Evolutionary conservation across 345 rosid species (phyloP).

Genomic region (Pistacia atlantica): DNA sequence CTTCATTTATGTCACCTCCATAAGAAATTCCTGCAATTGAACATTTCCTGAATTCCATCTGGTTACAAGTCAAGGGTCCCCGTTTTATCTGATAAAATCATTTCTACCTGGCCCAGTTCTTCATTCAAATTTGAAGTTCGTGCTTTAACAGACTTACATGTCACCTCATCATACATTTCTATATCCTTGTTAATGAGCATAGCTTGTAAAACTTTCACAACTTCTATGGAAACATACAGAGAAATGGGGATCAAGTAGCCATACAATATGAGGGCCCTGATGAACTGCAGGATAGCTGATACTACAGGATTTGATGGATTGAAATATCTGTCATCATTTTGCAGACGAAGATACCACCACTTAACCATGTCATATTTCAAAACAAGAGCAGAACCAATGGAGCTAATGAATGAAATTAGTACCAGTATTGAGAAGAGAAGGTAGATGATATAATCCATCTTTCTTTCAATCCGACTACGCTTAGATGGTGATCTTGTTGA

Average conservation of each 20-base stretch:
- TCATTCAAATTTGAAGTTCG: constrained; percentile 77
- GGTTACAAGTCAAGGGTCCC: constrained; percentile 85
- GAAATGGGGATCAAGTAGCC: constrained; percentile 88
- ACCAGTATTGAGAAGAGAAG: constrained; percentile 58
- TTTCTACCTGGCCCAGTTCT: constrained; percentile 84
- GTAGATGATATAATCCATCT: constrained; percentile 71
- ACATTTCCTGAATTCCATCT: constrained; percentile 82
- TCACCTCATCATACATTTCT: constrained; percentile 62
- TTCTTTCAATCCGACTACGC: constrained; percentile 65
- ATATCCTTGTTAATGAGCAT: constrained; percentile 64
- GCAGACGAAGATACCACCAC: constrained; percentile 65
- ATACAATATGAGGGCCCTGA: constrained; percentile 60
- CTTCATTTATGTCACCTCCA: constrained; percentile 55
- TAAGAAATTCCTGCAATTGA: constrained; percentile 76
- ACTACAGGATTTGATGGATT: constrained; percentile 40
- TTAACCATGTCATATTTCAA: constrained; percentile 44
- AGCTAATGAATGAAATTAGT: constrained; percentile 51
- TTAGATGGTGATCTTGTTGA: constrained; percentile 75
- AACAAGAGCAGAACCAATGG: constrained; percentile 45
- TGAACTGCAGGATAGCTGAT: constrained; percentile 53
- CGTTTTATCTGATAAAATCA: constrained; percentile 74
- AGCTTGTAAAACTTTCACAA: constrained; percentile 75
- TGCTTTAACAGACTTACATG: constrained; percentile 60
- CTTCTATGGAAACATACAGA: constrained; percentile 72
- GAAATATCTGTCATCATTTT: constrained; percentile 38